These are phyloP conservation scores for Aspergillus pseudonomiae DNA, from an alignment of 2,329 filamentous ascomycete species.

Conservation along the genomic window DNA sequence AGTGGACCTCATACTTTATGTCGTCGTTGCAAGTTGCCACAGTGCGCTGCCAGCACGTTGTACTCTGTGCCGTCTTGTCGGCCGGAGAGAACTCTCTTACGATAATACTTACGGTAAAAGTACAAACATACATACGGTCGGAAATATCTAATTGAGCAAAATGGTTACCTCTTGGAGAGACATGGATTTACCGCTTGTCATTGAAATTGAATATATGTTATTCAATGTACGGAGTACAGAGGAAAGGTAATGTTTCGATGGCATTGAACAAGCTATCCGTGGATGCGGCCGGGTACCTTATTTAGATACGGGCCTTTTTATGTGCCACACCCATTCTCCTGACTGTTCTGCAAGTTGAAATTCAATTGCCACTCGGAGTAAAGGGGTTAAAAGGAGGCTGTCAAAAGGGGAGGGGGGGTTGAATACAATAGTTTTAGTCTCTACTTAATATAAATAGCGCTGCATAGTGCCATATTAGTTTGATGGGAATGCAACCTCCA, in stretches of 20 bases:
- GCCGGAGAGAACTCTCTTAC: background rate
- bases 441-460: conserved; percentile 2
- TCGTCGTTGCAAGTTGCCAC: conserved; percentile 4
- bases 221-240: no score
- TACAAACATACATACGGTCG: no score
- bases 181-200: no score
- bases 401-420: background rate
- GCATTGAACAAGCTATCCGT: background rate
- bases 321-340: background rate
- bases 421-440: background rate
- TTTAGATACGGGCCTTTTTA: background rate
- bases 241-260: background rate
- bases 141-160: no score
- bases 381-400: background rate
- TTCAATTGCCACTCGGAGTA: background rate
- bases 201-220: no score
- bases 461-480: background rate
- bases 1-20: conserved; percentile 1
- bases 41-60: background rate
- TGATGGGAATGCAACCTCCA: background rate
- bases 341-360: background rate
- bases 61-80: background rate
- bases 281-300: background rate
- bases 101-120: background rate
- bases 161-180: no score